Evolutionary conservation across 1,139 yeast genomes (phyloP), one percentile per base, ranked within the genome.

Genomic region (Yamadazyma atmosphaerica): DNA sequence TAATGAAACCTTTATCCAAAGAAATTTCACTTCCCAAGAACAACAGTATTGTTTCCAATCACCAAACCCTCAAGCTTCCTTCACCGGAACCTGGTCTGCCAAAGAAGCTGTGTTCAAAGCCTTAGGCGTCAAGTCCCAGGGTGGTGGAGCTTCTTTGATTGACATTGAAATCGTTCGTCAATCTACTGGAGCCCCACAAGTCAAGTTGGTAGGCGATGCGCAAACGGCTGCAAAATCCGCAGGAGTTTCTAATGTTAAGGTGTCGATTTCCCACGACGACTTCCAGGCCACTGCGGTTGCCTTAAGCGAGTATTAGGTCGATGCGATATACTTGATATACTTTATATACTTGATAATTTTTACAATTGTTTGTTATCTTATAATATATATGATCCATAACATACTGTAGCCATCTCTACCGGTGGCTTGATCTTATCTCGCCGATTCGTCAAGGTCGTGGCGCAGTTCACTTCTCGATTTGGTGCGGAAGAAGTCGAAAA

Each of bases 51-150:
- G 98, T 64, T 60, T 66, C 42, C 58, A 71, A 36, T 80, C 96
- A 31, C 71, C 96, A 30, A 75, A 75, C 51, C 86, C 95, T 40
- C 87, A 81, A 60, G 89, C 98, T 15, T 88, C 97, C 6, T 92
- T 77, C 66, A 90, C 98, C 26, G 99, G 99, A 39, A 86, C 95
- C 36, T 92, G 99, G 99, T 87, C 96, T 32, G 98, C 98, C 38
- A 92, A 92, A 71, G 99, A 92, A 70, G 98, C 99, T 28, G 97
- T 89, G 31, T 92, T 92, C 81, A 92, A 92, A 74, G 87, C 96
- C 15, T 75, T 92, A 56, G 92, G 95, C 46, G 95, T 88, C 46
- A 77, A 80, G 57, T 83, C 95, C 33, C 79, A 83, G 62, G 99
- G 99, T 46, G 97, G 90, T 14, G 98, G 98, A 47, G 98, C 98